A percentile compares a stretch with the other conserved stretches of the same genome.
Conservation (phyloP, 192 early-diverging fungal genomes). For the Entomortierella chlamydospora region DNA sequence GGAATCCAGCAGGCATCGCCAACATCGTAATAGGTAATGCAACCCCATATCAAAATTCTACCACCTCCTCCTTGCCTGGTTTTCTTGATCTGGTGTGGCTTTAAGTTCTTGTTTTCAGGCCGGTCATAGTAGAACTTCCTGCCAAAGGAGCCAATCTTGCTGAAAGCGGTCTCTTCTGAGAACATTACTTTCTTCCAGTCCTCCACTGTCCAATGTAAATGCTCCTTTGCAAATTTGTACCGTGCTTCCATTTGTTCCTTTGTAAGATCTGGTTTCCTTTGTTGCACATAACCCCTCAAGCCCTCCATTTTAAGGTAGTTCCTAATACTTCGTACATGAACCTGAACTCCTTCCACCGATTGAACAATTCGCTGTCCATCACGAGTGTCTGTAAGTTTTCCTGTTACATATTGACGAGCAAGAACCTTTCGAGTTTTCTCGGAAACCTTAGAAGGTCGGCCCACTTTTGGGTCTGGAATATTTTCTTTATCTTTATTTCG, state of each 20-base stretch:
- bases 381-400: constrained; percentile 1
- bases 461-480: constrained; percentile 1
- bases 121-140: constrained; percentile 5
- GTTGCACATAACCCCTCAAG: neutral
- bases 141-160: constrained; percentile 6
- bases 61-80: neutral
- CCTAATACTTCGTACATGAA: neutral
- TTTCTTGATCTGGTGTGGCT: neutral
- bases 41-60: neutral
- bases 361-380: constrained; percentile 17
- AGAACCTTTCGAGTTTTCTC: neutral
- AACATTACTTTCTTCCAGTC: constrained; percentile 36
- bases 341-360: constrained; percentile 9
- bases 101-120: neutral
- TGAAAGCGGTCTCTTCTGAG: constrained; percentile 27
- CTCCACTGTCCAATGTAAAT: constrained; percentile 18
- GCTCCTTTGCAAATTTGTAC: constrained; percentile 12
- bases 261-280: constrained; percentile 7
- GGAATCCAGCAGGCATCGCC: neutral
- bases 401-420: constrained; percentile 10
- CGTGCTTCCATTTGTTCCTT: neutral
- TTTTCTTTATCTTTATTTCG: constrained; percentile 8
- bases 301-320: neutral
- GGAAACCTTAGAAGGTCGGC: constrained; percentile 8
- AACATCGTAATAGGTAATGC: neutral